A percentile compares a stretch with the other conserved stretches of the same genome.
These are phyloP conservation scores for Selenicereus undatus DNA, from an alignment of 148 eudicot species.

Conservation along the genomic window DNA sequence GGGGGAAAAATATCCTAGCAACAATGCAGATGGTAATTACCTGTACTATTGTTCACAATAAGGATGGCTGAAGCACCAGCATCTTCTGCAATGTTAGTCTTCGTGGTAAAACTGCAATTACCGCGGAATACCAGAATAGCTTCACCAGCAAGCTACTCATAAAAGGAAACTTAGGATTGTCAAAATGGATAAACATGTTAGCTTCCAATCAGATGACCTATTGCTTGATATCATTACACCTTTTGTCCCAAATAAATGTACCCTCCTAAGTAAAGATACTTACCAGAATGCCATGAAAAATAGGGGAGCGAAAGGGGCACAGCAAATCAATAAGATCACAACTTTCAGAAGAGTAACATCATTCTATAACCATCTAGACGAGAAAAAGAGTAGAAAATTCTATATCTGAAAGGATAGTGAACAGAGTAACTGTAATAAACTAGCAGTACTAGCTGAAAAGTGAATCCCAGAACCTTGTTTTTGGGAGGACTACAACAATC, in stretches of 20 bases:
- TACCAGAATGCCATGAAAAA: background rate
- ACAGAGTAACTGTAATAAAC: background rate
- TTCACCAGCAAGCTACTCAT: slow-evolving; percentile 76
- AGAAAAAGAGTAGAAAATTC: background rate
- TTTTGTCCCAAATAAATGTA: background rate
- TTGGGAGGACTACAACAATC: slow-evolving; percentile 82
- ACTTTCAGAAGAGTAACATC: background rate
- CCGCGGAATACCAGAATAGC: slow-evolving; percentile 89
- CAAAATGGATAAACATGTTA: background rate
- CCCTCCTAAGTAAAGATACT: background rate
- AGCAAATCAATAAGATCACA: background rate
- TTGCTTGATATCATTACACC: background rate
- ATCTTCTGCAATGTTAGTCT: slow-evolving; percentile 80
- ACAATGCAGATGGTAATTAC: slow-evolving; percentile 27
- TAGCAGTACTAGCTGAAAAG: slow-evolving; percentile 9
- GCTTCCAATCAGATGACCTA: background rate
- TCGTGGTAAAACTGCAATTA: slow-evolving; percentile 85
- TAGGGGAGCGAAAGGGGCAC: background rate
- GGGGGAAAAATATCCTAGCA: background rate
- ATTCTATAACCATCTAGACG: background rate
- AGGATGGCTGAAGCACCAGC: slow-evolving; percentile 96
- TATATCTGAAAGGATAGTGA: background rate
- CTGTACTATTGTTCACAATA: slow-evolving; percentile 73
- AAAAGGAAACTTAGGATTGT: background rate
- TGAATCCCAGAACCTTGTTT: slow-evolving; percentile 57